phyloP scores from a whole-genome alignment of 345 rosid species.

The Brassica rapa region DNA sequence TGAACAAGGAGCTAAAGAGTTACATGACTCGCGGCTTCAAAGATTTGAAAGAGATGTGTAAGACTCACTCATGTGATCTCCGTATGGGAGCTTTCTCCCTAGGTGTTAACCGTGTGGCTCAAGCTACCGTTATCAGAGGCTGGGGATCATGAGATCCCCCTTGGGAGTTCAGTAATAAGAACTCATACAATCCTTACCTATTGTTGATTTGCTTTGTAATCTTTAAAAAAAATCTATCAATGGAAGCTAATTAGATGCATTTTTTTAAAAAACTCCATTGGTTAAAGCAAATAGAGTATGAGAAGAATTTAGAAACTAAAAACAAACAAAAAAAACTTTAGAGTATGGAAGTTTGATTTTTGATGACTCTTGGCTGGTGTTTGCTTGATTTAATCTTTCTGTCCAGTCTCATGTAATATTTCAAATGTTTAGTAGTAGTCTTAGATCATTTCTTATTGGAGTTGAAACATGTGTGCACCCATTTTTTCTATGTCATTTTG shows the following conservation, averaged over 20 bases:
- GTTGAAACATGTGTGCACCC: no score
- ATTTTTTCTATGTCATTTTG: no score
- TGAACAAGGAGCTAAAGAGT: slow-evolving; percentile 62
- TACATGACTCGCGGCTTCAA: slow-evolving; percentile 82
- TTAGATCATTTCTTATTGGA: no score
- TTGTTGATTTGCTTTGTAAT: not conserved
- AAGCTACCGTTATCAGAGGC: slow-evolving; percentile 83
- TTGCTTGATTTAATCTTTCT: no score
- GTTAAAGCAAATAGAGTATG: not conserved
- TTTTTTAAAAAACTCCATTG: not conserved
- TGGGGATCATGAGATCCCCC: slow-evolving; percentile 69
- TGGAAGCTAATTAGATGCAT: not conserved
- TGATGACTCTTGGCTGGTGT: no score
- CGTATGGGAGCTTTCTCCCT: slow-evolving; percentile 98
- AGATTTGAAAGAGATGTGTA: slow-evolving; percentile 49
- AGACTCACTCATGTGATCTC: slow-evolving; percentile 63
- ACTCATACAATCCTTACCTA: not conserved
- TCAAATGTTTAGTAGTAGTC: no score
- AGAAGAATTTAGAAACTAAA: no score
- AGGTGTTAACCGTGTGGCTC: slow-evolving; percentile 92
- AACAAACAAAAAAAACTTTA: no score
- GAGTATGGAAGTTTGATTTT: no score
- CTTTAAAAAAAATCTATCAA: no score
- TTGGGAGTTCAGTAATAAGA: not conserved
- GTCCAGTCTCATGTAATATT: no score